Base-by-base conservation (phyloP, 164 flowering plant species). In the Stephania cephalantha region DNA sequence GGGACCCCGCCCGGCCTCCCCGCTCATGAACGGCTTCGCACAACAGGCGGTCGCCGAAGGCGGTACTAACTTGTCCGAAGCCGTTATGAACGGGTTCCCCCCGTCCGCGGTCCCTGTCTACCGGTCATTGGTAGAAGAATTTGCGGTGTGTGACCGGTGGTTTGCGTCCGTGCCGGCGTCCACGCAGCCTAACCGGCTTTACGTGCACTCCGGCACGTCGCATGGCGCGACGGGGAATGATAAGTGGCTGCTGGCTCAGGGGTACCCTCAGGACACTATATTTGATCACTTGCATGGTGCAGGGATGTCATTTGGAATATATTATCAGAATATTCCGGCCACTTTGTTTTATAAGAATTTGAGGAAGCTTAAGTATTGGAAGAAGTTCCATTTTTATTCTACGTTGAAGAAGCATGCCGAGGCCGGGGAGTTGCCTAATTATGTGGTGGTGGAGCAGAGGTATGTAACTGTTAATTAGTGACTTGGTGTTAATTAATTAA, bases 371-470 rank as follows among this genome's bases (percentile, higher is more conserved):
- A 92, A 91, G 79, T 89, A 86, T 85, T 0, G 84, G 0, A 4
- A 6, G 9, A 88, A 87, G 2, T 91, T 95, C 84, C 89, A 77
- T 11, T 71, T 83, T 0, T 95, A 84, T 71, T 89, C 35, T 13
- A 18, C 71, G 2, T 95, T 95, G 82, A 85, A 87, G 83, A 76
- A 52, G 0, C 75, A 95, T 67, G 94, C 96, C 1, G 70, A 50
- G 72, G 58, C 73, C 0, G 97, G 97, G 61, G 90, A 86, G 79
- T 84, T 95, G 22, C 97, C 97, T 29, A 77, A 72, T 31, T 95
- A 95, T 74, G 86, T 74, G 9, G 98, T 92, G 82, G 83, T 95
- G 75, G 98, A 95, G 88, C 98, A 89, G 85, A 85, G 97, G 72
- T 35, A 35, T 35, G 42, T 35, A 35, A 35, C 42, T 2, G 42